These are phyloP conservation scores for Colletotrichum aenigma DNA, from an alignment of 2,329 filamentous ascomycete species.

Conservation along the genomic window DNA sequence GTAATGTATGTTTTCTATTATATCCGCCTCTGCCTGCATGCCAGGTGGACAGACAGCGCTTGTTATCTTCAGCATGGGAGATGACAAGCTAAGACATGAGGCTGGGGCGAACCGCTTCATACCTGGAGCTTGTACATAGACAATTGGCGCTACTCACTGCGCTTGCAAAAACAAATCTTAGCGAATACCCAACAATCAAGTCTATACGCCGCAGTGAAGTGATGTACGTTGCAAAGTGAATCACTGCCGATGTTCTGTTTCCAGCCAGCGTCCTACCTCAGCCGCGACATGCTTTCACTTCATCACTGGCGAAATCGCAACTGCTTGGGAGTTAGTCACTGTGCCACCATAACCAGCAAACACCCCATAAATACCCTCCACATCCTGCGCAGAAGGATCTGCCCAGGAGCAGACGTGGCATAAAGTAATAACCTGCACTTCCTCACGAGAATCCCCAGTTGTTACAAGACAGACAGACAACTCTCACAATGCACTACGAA, in stretches of 20 bases:
- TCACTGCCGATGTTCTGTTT: neutral
- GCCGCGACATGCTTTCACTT: neutral
- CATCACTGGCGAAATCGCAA: neutral
- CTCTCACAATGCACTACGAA: neutral
- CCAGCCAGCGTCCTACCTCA: neutral
- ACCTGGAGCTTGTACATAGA: slow-evolving; percentile 6
- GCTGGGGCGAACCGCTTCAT: neutral
- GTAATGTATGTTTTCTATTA: slow-evolving; percentile 23
- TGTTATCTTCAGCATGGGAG: neutral
- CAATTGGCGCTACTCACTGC: neutral
- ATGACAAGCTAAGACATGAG: neutral
- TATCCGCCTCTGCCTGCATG: slow-evolving; percentile 7
- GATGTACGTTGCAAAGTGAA: neutral
- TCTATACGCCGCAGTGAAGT: neutral
- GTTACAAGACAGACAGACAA: neutral
- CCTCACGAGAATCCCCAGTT: neutral
- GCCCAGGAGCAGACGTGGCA: neutral
- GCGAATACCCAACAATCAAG: neutral
- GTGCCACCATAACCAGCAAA: neutral
- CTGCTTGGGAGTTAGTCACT: neutral
- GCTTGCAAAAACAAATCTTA: slow-evolving; percentile 1
- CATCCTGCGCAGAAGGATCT: no score
- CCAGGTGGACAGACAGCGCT: neutral
- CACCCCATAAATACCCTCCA: neutral
- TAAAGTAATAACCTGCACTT: neutral